These are phyloP conservation scores for Solanum boliviense DNA, from an alignment of 257 asterid genomes.

Conservation along the genomic window DNA sequence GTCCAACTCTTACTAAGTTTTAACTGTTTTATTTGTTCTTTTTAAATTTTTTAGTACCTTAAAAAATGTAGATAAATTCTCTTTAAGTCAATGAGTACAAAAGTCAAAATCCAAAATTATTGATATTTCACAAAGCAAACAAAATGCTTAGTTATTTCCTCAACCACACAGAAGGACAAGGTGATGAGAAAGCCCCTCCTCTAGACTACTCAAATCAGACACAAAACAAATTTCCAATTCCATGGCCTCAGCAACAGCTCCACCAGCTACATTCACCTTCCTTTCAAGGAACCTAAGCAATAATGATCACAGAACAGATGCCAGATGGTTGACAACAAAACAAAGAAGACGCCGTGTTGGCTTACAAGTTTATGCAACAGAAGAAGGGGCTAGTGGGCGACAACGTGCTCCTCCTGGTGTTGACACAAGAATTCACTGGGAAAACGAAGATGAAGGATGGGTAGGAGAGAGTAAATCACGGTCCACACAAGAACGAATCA, in stretches of 20 bases:
- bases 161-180: conserved; percentile 10
- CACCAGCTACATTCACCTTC: conserved; percentile 36
- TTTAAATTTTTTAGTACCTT: too few species aligned
- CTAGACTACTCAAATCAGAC: background rate
- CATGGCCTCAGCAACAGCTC: conserved; percentile 59
- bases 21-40: too few species aligned
- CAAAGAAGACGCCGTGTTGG: background rate
- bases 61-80: background rate
- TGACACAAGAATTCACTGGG: conserved; percentile 90
- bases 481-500: conserved; percentile 25
- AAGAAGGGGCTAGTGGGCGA: conserved; percentile 21
- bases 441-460: conserved; percentile 89
- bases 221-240: background rate
- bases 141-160: background rate
- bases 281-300: conserved; percentile 18
- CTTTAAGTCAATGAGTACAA: background rate
- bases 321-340: conserved; percentile 1
- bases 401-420: conserved; percentile 60
- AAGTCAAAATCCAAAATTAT: background rate
- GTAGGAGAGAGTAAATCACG: conserved; percentile 41
- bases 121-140: background rate
- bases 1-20: background rate
- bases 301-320: conserved; percentile 7
- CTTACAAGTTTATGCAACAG: conserved; percentile 21
- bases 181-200: conserved; percentile 1